Percentiles rank a stretch among this genome's conserved stretches.
phyloP scores from a whole-genome alignment of 345 rosid genomes.

The Salix purpurea region DNA sequence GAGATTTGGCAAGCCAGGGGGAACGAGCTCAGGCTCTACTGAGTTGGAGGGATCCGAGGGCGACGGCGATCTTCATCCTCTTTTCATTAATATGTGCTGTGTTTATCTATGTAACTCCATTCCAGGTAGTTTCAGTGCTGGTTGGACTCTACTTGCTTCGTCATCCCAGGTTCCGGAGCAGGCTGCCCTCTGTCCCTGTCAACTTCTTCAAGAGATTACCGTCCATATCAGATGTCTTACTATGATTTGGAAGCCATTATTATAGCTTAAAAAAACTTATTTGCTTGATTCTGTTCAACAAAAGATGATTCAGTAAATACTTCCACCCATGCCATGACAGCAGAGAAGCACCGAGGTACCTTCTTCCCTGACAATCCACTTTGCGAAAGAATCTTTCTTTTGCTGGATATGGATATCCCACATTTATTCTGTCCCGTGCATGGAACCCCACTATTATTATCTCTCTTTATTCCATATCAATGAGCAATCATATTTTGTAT shows the following conservation, averaged over 20 bases:
- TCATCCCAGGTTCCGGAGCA: slow-evolving; percentile 31
- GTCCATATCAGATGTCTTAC: slow-evolving; percentile 23
- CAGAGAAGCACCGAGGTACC: neutral
- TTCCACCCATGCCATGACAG: slow-evolving; percentile 1
- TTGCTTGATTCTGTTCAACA: neutral
- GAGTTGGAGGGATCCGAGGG: slow-evolving; percentile 33
- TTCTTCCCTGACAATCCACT: neutral
- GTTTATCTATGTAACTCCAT: slow-evolving; percentile 29
- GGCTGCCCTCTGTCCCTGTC: slow-evolving; percentile 32
- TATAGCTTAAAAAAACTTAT: neutral
- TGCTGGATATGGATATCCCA: slow-evolving; percentile 15
- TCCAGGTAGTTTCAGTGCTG: slow-evolving; percentile 28
- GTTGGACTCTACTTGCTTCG: slow-evolving; percentile 28
- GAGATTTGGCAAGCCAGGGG: slow-evolving; percentile 34
- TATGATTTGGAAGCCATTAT: slow-evolving; percentile 7
- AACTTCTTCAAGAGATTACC: slow-evolving; percentile 39
- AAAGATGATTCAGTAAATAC: slow-evolving; percentile 9
- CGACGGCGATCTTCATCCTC: slow-evolving; percentile 29
- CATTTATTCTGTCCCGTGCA: slow-evolving; percentile 12
- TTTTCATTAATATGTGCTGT: slow-evolving; percentile 25
- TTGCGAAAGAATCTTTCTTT: slow-evolving; percentile 15
- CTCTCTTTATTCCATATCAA: slow-evolving; percentile 9
- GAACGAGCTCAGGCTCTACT: slow-evolving; percentile 29
- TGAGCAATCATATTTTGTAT: neutral
- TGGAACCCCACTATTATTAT: slow-evolving; percentile 19